Base-by-base conservation (phyloP, 805 yeast genomes). In the Monosporozyma yasuniensis region DNA sequence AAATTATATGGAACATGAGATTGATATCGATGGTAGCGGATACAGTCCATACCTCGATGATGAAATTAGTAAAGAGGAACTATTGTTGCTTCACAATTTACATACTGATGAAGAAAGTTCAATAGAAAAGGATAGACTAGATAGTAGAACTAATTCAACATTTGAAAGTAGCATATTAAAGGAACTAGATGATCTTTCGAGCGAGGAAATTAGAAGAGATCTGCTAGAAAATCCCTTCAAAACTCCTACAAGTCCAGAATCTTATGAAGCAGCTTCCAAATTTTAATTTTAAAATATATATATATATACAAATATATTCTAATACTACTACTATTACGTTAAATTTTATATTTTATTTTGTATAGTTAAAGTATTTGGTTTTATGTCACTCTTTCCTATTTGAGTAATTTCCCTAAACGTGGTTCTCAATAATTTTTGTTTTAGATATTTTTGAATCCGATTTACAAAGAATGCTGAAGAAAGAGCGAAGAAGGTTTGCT, bases 1-100 rank as follows among this genome's bases (percentile, higher is more conserved):
- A 19, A 30, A 42, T 10, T 47, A 42, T 25, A 30, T 47, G 49
- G 49, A 47, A 3, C 44, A 39, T 41, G 49, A 42, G 16, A 42
- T 47, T 9, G 39, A 30, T n/a, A 41, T 42, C 12, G 41, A 47
- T 27, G 49, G 27, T 25, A 25, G 41, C 8, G 41, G 32, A 16
- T 47, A 47, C 25, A 30, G 44, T 16, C 49, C 49, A 18, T 41
- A 47, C 12, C 34, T 47, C 3, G 49, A 47, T 10, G 49, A 47
- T 32, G 49, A 47, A 42, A 30, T 32, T 28, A 41, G 44, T 47
- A 47, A 18, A 32, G 38, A 30, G n/a, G 45, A 30, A 28, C 28
- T 42, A 19, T 41, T 47, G 10, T 22, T 34, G 12, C 42, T 47
- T 5, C 42, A 21, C 21, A 39, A 21, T 39, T 39, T 39, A 14